Evolutionary conservation across 805 yeast species (phyloP), one percentile per base, ranked within the genome.

Genomic region (Yarrowia divulgata): DNA sequence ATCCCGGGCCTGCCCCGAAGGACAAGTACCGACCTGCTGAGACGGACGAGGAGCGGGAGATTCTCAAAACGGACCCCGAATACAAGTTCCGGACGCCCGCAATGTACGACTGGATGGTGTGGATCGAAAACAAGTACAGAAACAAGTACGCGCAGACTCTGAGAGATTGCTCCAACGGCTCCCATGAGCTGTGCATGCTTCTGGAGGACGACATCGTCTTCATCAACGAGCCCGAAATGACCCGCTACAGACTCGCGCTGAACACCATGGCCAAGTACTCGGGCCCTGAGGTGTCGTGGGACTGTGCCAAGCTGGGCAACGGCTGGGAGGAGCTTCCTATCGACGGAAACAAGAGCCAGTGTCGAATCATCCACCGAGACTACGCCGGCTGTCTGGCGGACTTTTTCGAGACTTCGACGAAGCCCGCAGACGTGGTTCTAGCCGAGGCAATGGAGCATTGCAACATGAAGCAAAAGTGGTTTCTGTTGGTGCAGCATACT

Each of bases 401-500:
- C 34, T 60, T n/a, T 12, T 45, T 60, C 18, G 66, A 60, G 10
- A 8, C 50, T 16, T 32, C 52, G 2, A 18, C 8, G 2, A 8
- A 3, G 1, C 66, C 66, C 9, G 66, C 66, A 1, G 66, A 60
- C 23, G 18, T 60, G 7, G 50, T 52, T 12, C 32, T 60, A 34
- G 66, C 66, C 8, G 52, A 60, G 46, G 66, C 43, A n/a, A 60
- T 60, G 66, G 42, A 16, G 12, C 50, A 60, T 12, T 60, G 66
- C 42, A 34, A 45, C 9, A 60, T 60, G 66, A 42, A 39, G 14
- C 66, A 60, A n/a, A 68, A 55, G 55, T 46, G 73, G 52, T 70
- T 72, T 19, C 52, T 72, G 32, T 35, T 72, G 49, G 71, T 72
- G n/a, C 73, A 72, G 71, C 73, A 72, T 49, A 69, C 71, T 12